Evolutionary conservation across 2,329 filamentous ascomycete species (phyloP).

Genomic region (Leptosphaerulina australis): DNA sequence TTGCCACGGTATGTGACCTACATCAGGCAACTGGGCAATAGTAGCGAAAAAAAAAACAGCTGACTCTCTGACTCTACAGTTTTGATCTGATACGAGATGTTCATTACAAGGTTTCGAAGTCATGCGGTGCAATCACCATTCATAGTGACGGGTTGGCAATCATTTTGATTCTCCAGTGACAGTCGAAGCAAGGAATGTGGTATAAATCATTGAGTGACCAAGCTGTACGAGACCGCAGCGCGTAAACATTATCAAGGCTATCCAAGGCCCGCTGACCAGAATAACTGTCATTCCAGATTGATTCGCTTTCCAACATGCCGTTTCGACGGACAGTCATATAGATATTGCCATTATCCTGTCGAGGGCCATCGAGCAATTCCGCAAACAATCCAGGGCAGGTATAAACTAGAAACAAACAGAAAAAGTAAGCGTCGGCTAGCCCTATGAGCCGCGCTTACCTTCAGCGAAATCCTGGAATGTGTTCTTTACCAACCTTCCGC

Average conservation of each 20-base stretch:
- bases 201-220: background rate
- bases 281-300: conserved; percentile 4
- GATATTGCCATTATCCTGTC: conserved; percentile 28
- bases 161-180: background rate
- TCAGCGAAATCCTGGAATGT: conserved; percentile 37
- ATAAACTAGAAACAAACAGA: conserved; percentile 41
- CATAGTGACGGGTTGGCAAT: background rate
- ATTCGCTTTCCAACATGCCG: conserved; percentile 4
- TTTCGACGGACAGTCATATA: background rate
- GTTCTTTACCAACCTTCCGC: conserved; percentile 50
- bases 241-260: conserved; percentile 16
- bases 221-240: background rate
- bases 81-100: background rate
- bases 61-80: background rate
- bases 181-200: background rate
- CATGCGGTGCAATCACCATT: no score
- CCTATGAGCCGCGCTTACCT: conserved; percentile 45
- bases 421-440: conserved; percentile 36
- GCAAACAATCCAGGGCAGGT: conserved; percentile 43
- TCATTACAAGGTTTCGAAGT: no score
- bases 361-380: conserved; percentile 40
- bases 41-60: background rate
- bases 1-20: background rate
- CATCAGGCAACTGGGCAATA: background rate
- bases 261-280: conserved; percentile 7